These are phyloP conservation scores for Geotrichum histeridarum DNA, from an alignment of 1,139 yeast genomes.

Conservation along the genomic window DNA sequence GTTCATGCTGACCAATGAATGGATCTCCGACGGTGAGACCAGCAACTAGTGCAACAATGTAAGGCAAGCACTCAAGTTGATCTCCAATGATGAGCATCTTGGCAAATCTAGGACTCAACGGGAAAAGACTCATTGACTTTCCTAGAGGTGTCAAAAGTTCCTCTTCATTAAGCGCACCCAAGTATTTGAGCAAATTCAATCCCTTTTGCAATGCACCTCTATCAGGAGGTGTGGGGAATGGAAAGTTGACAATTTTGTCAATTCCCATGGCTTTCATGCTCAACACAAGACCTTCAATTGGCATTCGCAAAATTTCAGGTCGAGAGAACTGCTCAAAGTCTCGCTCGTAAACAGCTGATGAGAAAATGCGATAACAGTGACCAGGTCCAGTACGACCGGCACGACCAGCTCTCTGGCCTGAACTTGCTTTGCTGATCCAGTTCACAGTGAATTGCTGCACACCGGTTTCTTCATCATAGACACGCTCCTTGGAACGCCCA, in stretches of 20 bases:
- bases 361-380: slow-evolving; percentile 85
- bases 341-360: slow-evolving; percentile 91
- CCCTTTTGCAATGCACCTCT: slow-evolving; percentile 57
- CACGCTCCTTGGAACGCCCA: slow-evolving; percentile 88
- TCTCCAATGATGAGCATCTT: slow-evolving; percentile 85
- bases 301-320: slow-evolving; percentile 93
- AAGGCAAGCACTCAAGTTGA: slow-evolving; percentile 80
- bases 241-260: slow-evolving; percentile 82
- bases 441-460: slow-evolving; percentile 88
- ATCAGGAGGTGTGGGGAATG: slow-evolving; percentile 95
- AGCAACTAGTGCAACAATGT: slow-evolving; percentile 83
- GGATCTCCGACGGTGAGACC: slow-evolving; percentile 95
- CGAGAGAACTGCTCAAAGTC: slow-evolving; percentile 75
- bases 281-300: slow-evolving; percentile 88
- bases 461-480: slow-evolving; percentile 75
- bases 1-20: slow-evolving; percentile 65
- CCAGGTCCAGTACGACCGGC: slow-evolving; percentile 99
- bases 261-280: slow-evolving; percentile 98
- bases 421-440: slow-evolving; percentile 94
- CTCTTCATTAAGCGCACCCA: slow-evolving; percentile 70
- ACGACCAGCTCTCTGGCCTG: slow-evolving; percentile 94
- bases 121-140: slow-evolving; percentile 80
- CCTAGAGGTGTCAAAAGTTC: slow-evolving; percentile 70
- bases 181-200: slow-evolving; percentile 56
- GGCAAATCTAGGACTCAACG: slow-evolving; percentile 88